These are phyloP conservation scores for Aquilaria agallochum DNA, from an alignment of 441 rosid species.

Conservation along the genomic window DNA sequence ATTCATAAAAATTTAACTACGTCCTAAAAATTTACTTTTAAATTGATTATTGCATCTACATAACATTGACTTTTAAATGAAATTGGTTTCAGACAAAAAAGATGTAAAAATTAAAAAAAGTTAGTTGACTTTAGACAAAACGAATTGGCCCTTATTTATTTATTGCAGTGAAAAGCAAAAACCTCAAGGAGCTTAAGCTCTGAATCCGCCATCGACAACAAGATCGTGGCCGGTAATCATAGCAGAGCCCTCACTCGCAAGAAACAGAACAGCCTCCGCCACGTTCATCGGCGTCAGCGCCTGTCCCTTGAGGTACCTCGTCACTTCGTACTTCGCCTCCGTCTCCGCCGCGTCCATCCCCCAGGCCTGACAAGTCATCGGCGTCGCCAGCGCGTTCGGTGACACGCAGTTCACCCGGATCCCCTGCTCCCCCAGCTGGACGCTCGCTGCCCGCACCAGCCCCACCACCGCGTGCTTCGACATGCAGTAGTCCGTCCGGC, in stretches of 20 bases:
- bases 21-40: too few relatives aligned
- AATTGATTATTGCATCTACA: too few relatives aligned
- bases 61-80: too few relatives aligned
- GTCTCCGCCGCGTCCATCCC: slow-evolving; percentile 15
- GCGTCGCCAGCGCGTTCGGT: slow-evolving; percentile 24
- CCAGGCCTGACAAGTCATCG: not conserved
- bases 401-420: slow-evolving; percentile 34
- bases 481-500: slow-evolving; percentile 25
- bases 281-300: slow-evolving; percentile 17
- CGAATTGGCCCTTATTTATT: too few relatives aligned
- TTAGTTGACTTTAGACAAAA: too few relatives aligned
- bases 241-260: slow-evolving; percentile 29
- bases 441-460: slow-evolving; percentile 23
- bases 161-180: too few relatives aligned
- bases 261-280: slow-evolving; percentile 39
- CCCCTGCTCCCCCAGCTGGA: slow-evolving; percentile 31
- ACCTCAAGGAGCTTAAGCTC: not conserved
- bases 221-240: slow-evolving; percentile 35
- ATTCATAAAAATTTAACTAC: too few relatives aligned
- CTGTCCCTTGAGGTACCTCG: slow-evolving; percentile 24
- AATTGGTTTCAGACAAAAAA: too few relatives aligned
- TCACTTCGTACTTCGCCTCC: slow-evolving; percentile 11
- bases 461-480: slow-evolving; percentile 33
- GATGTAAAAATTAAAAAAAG: too few relatives aligned
- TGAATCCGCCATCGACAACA: slow-evolving; percentile 33